Evolutionary conservation across 2,329 filamentous ascomycete species (phyloP).

Genomic region (Arachnopeziza araneosa): DNA sequence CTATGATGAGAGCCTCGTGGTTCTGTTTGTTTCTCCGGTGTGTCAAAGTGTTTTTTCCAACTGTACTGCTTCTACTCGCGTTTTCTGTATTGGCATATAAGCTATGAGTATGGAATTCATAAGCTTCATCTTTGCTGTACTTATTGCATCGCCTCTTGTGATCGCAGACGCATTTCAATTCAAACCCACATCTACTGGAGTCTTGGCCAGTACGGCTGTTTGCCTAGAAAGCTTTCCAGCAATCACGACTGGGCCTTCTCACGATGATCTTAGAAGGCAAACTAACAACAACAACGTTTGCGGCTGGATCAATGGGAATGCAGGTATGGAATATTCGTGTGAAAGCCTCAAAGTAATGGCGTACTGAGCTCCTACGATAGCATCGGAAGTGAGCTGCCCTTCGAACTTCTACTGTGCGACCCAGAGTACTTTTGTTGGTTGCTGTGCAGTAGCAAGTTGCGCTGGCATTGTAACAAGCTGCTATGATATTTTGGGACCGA

Average conservation of each 20-base stretch:
- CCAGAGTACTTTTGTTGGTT: background rate
- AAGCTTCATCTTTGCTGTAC: background rate
- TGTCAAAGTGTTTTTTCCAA: background rate
- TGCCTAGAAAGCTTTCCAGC: background rate
- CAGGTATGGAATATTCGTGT: background rate
- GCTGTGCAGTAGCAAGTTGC: background rate
- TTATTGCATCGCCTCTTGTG: background rate
- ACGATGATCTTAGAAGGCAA: background rate
- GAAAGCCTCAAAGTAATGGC: background rate
- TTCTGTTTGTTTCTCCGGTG: background rate
- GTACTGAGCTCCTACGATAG: background rate
- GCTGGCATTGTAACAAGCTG: conserved; percentile 1
- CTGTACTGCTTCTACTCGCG: background rate
- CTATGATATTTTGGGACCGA: background rate
- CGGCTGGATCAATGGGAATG: conserved; percentile 1
- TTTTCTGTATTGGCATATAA: background rate
- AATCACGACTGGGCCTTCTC: background rate
- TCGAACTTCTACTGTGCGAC: background rate
- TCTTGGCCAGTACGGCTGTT: background rate
- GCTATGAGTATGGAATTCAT: background rate
- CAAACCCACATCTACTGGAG: background rate
- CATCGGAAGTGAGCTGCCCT: background rate
- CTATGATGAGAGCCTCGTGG: background rate
- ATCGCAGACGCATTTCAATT: background rate
- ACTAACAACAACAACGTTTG: background rate